Conservation (phyloP, 2,329 filamentous ascomycete species). For the Reticulascus tulasneorum region DNA sequence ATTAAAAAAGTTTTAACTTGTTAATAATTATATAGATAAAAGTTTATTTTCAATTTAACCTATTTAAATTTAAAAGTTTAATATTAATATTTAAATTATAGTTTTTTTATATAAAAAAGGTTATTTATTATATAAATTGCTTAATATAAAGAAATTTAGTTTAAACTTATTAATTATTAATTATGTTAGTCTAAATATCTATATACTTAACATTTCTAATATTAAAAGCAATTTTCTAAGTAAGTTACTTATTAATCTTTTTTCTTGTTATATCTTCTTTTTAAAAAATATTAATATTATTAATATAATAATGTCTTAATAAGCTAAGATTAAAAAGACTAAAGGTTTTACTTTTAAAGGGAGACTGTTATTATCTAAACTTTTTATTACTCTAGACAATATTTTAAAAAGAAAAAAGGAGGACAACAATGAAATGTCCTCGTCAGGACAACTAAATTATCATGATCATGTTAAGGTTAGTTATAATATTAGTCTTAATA, state of each 20-base stretch:
- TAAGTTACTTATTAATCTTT: neutral
- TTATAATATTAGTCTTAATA: too few relatives aligned
- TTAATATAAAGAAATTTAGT: neutral
- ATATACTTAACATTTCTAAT: neutral
- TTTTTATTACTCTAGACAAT: too few relatives aligned
- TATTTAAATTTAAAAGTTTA: neutral
- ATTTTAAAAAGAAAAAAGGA: too few relatives aligned
- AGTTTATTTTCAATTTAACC: neutral
- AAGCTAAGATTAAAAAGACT: neutral
- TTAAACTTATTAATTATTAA: neutral
- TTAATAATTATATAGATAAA: neutral
- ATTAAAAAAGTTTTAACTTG: constrained; percentile 1
- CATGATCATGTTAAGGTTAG: too few relatives aligned
- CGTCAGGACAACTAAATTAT: too few relatives aligned
- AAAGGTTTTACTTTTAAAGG: neutral
- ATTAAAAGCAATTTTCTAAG: neutral
- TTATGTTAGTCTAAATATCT: neutral
- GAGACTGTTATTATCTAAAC: too few relatives aligned
- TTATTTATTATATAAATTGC: neutral
- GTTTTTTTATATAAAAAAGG: neutral
- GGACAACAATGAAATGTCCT: too few relatives aligned
- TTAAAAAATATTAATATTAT: constrained; percentile 2
- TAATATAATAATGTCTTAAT: neutral
- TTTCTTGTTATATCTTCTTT: neutral
- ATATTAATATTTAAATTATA: too few relatives aligned